These are phyloP conservation scores for Aspergillus felis DNA, from an alignment of 2,329 filamentous ascomycete genomes.

Conservation along the genomic window DNA sequence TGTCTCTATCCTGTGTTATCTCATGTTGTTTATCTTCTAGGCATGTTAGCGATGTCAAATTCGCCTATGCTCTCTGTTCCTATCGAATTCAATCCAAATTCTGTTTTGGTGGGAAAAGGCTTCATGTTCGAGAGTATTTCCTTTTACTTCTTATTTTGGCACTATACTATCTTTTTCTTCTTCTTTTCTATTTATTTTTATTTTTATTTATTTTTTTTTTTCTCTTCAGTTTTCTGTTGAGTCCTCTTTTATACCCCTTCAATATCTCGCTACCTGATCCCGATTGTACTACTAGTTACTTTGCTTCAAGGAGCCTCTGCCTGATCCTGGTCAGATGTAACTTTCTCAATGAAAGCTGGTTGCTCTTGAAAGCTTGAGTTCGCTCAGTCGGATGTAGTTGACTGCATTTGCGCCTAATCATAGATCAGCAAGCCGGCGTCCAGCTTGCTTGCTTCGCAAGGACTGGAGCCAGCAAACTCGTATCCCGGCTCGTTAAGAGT, in stretches of 20 bases:
- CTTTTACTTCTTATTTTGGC: constrained; percentile 2
- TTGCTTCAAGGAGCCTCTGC: constrained; percentile 3
- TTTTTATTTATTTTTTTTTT: too few relatives aligned
- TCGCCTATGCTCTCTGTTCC: neutral
- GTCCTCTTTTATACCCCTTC: constrained; percentile 20
- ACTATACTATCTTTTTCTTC: neutral
- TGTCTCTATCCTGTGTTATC: neutral
- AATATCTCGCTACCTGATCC: constrained; percentile 1
- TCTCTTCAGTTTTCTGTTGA: constrained; percentile 7
- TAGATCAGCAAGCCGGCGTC: neutral
- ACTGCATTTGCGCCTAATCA: neutral
- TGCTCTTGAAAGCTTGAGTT: neutral
- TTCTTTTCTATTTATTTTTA: too few relatives aligned
- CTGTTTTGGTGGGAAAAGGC: neutral
- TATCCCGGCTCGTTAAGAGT: neutral
- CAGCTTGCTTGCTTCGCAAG: neutral
- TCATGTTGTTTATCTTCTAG: neutral
- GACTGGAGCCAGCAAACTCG: neutral
- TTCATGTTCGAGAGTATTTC: constrained; percentile 4
- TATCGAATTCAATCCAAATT: neutral
- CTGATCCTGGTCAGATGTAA: neutral
- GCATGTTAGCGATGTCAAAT: neutral
- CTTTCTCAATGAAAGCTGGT: neutral
- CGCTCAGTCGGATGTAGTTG: neutral
- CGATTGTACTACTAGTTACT: constrained; percentile 19